These are phyloP conservation scores for Mortierella sp. DNA, from an alignment of 371 early-diverging fungal species.

Conservation along the genomic window DNA sequence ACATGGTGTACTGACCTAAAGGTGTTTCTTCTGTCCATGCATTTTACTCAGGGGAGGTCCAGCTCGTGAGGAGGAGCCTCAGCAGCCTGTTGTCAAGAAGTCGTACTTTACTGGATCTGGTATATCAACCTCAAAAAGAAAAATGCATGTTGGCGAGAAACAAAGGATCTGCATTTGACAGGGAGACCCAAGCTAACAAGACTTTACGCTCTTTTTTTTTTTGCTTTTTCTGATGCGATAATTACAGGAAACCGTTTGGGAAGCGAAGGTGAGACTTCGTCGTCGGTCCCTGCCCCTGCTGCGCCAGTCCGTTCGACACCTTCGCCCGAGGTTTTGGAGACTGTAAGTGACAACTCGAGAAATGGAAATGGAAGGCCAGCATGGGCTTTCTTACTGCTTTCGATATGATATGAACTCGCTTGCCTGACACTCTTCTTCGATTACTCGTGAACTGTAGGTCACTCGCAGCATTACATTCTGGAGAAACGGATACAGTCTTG, in stretches of 20 bases:
- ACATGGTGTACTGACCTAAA: too few relatives aligned
- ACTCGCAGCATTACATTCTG: conserved; percentile 92
- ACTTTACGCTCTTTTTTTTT: too few relatives aligned
- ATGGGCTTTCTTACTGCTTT: not conserved
- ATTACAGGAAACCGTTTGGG: conserved; percentile 63
- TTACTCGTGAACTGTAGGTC: conserved; percentile 52
- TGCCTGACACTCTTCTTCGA: not conserved
- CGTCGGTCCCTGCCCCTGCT: conserved; percentile 33
- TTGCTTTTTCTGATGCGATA: not conserved
- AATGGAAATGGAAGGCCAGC: not conserved
- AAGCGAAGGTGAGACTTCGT: conserved; percentile 76
- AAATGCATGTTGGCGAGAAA: not conserved
- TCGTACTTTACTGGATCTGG: conserved; percentile 75
- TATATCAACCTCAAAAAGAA: conserved; percentile 9
- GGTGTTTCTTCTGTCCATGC: not conserved
- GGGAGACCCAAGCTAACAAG: too few relatives aligned
- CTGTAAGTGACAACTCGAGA: conserved; percentile 52
- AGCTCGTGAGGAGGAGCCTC: conserved; percentile 59
- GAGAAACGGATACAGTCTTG: conserved; percentile 96
- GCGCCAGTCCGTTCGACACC: conserved; percentile 30
- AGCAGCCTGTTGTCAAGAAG: conserved; percentile 53
- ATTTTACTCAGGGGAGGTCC: conserved; percentile 64
- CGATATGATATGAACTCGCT: not conserved
- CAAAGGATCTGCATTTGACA: too few relatives aligned
- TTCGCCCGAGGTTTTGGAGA: conserved; percentile 43